Percentiles rank a stretch among this genome's conserved stretches.
Conservation (phyloP, 2,329 filamentous ascomycete genomes). For the Calonectria crousiana region DNA sequence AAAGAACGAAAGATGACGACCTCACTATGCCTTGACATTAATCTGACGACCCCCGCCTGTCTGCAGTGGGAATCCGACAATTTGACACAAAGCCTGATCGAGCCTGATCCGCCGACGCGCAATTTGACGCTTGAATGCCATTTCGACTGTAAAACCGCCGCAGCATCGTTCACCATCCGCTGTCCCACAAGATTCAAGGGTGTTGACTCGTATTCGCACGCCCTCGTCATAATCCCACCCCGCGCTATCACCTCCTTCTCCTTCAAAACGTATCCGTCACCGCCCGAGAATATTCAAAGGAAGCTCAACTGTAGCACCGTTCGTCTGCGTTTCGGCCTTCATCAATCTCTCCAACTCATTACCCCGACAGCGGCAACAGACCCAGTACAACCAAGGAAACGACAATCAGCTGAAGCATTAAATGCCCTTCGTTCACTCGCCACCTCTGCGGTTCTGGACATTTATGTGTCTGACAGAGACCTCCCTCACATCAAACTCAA, state of each 20-base stretch:
- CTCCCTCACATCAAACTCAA: conserved; percentile 14
- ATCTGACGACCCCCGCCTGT: conserved; percentile 13
- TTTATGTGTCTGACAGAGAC: conserved; percentile 20
- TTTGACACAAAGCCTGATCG: conserved; percentile 3
- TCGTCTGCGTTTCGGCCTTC: conserved; percentile 9
- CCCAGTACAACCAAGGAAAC: conserved; percentile 18
- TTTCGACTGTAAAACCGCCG: conserved; percentile 10
- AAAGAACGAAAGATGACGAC: conserved; percentile 3
- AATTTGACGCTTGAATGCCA: conserved; percentile 3
- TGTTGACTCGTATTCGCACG: conserved; percentile 9
- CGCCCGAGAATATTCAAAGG: conserved; percentile 1
- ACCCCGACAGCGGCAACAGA: not conserved
- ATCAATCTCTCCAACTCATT: not conserved
- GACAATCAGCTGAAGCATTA: conserved; percentile 6
- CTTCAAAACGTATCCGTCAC: conserved; percentile 7
- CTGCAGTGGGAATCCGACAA: conserved; percentile 12
- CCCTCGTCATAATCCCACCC: conserved; percentile 2
- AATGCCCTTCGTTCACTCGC: conserved; percentile 15
- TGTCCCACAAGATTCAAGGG: conserved; percentile 19
- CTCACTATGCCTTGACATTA: conserved; percentile 9
- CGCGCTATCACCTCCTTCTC: conserved; percentile 14
- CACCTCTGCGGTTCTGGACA: not conserved
- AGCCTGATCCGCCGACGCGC: conserved; percentile 17
- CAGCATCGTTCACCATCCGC: conserved; percentile 5
- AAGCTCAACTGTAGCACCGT: conserved; percentile 19